These are phyloP conservation scores for Senna tora DNA, from an alignment of 306 rosid species.

Conservation along the genomic window DNA sequence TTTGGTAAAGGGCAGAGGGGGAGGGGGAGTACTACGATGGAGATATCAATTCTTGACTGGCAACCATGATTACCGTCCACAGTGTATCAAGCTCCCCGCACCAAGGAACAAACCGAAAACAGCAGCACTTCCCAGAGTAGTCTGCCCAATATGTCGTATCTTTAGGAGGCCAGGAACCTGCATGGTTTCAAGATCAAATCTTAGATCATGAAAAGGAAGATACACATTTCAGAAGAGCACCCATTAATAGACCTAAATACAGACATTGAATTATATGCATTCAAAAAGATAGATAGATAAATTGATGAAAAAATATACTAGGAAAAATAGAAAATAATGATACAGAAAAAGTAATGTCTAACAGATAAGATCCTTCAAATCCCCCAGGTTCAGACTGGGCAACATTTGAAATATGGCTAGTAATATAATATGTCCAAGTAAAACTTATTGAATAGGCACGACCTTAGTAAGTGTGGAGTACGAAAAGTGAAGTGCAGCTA, in stretches of 20 bases:
- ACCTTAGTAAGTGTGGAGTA: neutral
- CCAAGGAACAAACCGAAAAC: slow-evolving; percentile 57
- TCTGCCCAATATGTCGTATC: slow-evolving; percentile 56
- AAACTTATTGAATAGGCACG: neutral
- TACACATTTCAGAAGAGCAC: slow-evolving; percentile 13
- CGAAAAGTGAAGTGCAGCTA: slow-evolving; percentile 3
- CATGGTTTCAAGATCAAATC: slow-evolving; percentile 40
- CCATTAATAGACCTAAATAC: neutral
- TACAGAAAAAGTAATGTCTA: neutral
- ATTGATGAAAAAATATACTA: neutral
- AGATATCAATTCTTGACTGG: neutral
- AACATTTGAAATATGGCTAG: neutral
- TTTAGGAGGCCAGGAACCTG: slow-evolving; percentile 57
- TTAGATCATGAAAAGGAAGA: slow-evolving; percentile 18
- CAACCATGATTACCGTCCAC: slow-evolving; percentile 36
- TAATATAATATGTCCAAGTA: neutral
- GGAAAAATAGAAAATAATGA: neutral
- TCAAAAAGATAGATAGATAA: neutral
- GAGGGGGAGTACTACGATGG: neutral
- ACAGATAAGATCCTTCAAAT: slow-evolving; percentile 9
- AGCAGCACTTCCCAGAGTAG: slow-evolving; percentile 56
- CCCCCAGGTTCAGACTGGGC: neutral
- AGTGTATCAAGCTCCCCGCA: slow-evolving; percentile 57
- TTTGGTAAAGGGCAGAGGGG: neutral
- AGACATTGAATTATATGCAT: neutral